Base-by-base conservation (phyloP, 495 filamentous ascomycete species). In the Daldinia childiae region DNA sequence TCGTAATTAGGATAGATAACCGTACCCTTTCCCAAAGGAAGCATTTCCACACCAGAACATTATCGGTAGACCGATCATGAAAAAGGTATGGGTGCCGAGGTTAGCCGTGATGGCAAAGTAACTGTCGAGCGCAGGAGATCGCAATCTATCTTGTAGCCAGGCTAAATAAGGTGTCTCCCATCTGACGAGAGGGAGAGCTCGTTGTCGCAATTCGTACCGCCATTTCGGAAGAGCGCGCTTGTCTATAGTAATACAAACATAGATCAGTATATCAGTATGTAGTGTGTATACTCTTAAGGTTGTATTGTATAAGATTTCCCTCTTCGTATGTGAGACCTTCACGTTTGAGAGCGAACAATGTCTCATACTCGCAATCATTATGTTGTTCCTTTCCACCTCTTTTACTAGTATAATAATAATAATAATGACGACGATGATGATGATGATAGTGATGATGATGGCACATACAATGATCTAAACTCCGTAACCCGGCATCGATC, bases 91-190 rank as follows among this genome's bases (percentile, higher is more conserved):
- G 4, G 95, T 99, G 32, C 95, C 95, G 43, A 98, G 90, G 80
- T 98, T 99, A 70, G 95, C 95, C 1, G 95, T 97, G 69, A 95
- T 90, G 14, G 95, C 94, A 76, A 99, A 99, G 80, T 97, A 99
- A 27, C 92, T 91, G 79, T 99, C 95, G 62, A 98, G 88, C 4
- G 90, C 82, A 1, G 93, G 93, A 12, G 92, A 90, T 74, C 93
- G 89, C 69, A 91, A 80, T 76, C 85, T 88, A 72, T 89, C 86
- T 85, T 99, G 95, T 71, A 94, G 79, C 80, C 85, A 88, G 26
- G 95, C 95, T 2, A 99, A 88, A 79, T 97, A 95, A 2, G 94
- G 95, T 1, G 95, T 99, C 82, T 99, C 95, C 91, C 90, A 95
- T 78, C 95, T 90, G 29, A 98, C 87, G 48, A 98, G 85, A 68